Evolutionary conservation across 345 rosid genomes (phyloP).

Genomic region (Eucalyptus brandiana): DNA sequence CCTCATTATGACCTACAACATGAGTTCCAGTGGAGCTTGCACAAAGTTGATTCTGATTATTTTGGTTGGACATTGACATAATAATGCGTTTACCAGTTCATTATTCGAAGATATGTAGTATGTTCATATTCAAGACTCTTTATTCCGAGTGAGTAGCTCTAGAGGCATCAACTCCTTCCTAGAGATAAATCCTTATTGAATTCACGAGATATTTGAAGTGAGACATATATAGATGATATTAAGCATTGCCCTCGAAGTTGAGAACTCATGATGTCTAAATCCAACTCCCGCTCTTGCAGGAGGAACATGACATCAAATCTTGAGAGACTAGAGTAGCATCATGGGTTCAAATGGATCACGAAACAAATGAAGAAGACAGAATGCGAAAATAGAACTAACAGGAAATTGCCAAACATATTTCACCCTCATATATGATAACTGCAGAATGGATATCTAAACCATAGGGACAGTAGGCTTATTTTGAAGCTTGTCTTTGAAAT

Average conservation of each 20-base stretch:
- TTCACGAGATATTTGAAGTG: neutral
- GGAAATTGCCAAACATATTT: neutral
- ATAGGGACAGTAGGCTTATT: neutral
- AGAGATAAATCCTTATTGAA: neutral
- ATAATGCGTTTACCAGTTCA: neutral
- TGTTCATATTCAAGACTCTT: neutral
- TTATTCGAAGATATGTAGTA: neutral
- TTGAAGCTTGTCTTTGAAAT: neutral
- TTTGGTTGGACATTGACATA: neutral
- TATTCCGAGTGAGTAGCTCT: neutral
- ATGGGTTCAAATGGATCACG: neutral
- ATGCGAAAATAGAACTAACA: neutral
- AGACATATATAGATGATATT: neutral
- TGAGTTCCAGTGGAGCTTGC: neutral
- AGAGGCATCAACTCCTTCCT: neutral
- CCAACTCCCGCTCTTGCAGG: neutral
- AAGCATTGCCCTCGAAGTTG: neutral
- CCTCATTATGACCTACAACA: neutral
- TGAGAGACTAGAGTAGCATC: neutral
- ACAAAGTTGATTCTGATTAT: neutral
- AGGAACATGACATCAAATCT: neutral
- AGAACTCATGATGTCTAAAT: neutral
- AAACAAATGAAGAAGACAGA: neutral
- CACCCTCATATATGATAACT: neutral
- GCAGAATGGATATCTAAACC: neutral